These are phyloP conservation scores for Podochytrium sp. DNA, from an alignment of 192 early-diverging fungal genomes.

Conservation along the genomic window DNA sequence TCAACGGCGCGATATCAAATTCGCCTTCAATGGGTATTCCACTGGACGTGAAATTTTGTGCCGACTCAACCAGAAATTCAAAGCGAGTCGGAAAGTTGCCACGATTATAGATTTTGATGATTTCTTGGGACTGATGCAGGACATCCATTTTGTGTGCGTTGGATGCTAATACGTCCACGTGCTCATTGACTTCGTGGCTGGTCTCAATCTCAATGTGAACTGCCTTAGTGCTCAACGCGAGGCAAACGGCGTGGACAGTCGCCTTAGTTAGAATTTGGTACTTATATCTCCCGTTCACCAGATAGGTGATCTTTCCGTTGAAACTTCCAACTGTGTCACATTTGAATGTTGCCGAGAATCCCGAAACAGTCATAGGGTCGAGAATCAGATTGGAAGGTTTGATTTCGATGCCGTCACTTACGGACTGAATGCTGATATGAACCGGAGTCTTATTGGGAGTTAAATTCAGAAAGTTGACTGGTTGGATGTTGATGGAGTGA, in stretches of 20 bases:
- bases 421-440: slow-evolving; percentile 39
- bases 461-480: slow-evolving; percentile 51
- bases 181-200: not conserved
- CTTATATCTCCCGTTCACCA: slow-evolving; percentile 57
- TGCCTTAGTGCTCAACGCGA: slow-evolving; percentile 18
- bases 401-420: slow-evolving; percentile 15
- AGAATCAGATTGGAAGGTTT: slow-evolving; percentile 33
- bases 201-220: slow-evolving; percentile 23
- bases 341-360: slow-evolving; percentile 39
- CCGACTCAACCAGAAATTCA: slow-evolving; percentile 31
- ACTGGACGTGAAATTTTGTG: slow-evolving; percentile 11
- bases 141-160: not conserved
- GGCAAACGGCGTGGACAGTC: slow-evolving; percentile 32
- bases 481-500: slow-evolving; percentile 40
- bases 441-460: slow-evolving; percentile 34
- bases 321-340: slow-evolving; percentile 29
- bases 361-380: slow-evolving; percentile 38
- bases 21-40: slow-evolving; percentile 38
- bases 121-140: slow-evolving; percentile 15
- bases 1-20: slow-evolving; percentile 35
- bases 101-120: slow-evolving; percentile 22
- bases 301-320: slow-evolving; percentile 41
- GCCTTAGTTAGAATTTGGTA: slow-evolving; percentile 47
- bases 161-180: not conserved
- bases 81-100: slow-evolving; percentile 42